phyloP scores from a whole-genome alignment of 768 basidiomycete species.

The Dictyophora rubrovolvata region DNA sequence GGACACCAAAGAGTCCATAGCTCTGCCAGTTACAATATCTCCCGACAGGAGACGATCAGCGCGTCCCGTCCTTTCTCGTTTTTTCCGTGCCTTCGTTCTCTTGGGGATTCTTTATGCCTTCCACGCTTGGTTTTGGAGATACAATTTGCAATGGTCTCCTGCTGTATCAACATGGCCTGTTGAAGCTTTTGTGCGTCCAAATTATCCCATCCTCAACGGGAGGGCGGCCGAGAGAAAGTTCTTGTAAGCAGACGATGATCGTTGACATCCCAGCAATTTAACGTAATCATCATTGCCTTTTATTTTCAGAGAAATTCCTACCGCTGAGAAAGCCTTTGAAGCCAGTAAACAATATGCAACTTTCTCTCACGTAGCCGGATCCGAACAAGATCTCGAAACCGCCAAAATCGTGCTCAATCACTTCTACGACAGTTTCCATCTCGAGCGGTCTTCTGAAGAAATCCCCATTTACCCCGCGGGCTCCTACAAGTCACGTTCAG shows the following conservation, averaged over 20 bases:
- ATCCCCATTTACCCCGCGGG: constrained; percentile 67
- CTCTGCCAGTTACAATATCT: neutral
- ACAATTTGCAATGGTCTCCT: neutral
- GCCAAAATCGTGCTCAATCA: constrained; percentile 58
- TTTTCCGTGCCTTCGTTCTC: neutral
- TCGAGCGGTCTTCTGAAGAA: constrained; percentile 25
- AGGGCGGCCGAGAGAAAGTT: constrained; percentile 34
- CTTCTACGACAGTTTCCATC: constrained; percentile 57
- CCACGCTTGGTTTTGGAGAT: neutral
- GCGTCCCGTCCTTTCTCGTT: neutral
- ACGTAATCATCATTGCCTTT: neutral
- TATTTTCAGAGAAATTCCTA: constrained; percentile 41
- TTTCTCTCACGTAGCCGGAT: constrained; percentile 67
- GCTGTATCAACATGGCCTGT: neutral
- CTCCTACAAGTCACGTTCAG: constrained; percentile 49
- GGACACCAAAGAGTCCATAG: too few species aligned
- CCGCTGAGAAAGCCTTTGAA: constrained; percentile 43
- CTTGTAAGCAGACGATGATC: constrained; percentile 24
- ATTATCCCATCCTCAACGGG: constrained; percentile 17
- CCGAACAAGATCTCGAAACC: constrained; percentile 45
- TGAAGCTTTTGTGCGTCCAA: neutral
- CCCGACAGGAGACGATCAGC: neutral
- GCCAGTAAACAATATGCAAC: constrained; percentile 51
- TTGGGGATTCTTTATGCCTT: constrained; percentile 2
- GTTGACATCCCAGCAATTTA: neutral